Conservation (phyloP, 768 basidiomycete genomes). For the Cubamyces sp. region DNA sequence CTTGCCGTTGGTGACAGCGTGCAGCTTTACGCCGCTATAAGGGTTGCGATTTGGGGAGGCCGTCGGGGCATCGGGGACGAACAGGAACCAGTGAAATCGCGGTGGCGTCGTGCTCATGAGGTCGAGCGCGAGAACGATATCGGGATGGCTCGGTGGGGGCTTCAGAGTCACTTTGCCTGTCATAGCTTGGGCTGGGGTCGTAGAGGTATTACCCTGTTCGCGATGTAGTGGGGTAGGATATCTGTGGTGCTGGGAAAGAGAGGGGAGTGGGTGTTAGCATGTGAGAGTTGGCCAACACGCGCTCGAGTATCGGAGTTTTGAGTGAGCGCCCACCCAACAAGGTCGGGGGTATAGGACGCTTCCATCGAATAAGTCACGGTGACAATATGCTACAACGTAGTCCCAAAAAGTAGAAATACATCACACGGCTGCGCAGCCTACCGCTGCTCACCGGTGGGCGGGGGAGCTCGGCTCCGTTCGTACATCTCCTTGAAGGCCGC, state of each 20-base stretch:
- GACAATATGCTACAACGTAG: conserved; percentile 11
- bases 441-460: neutral
- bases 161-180: neutral
- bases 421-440: neutral
- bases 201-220: too few relatives aligned
- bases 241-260: too few relatives aligned
- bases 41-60: neutral
- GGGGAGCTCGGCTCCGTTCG: conserved; percentile 18
- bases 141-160: conserved; percentile 3
- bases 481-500: conserved; percentile 31
- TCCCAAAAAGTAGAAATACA: neutral
- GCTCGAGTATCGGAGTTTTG: too few relatives aligned
- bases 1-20: conserved; percentile 12
- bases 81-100: conserved; percentile 19
- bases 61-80: conserved; percentile 9
- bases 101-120: conserved; percentile 18
- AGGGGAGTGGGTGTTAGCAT: too few relatives aligned
- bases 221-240: too few relatives aligned
- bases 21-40: neutral
- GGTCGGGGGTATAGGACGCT: neutral
- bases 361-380: neutral
- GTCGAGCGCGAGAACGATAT: conserved; percentile 14
- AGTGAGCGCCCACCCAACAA: neutral
- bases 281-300: too few relatives aligned
- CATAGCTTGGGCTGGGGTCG: neutral